phyloP scores from a whole-genome alignment of 805 yeast species.

The Yamadazyma laniorum region DNA sequence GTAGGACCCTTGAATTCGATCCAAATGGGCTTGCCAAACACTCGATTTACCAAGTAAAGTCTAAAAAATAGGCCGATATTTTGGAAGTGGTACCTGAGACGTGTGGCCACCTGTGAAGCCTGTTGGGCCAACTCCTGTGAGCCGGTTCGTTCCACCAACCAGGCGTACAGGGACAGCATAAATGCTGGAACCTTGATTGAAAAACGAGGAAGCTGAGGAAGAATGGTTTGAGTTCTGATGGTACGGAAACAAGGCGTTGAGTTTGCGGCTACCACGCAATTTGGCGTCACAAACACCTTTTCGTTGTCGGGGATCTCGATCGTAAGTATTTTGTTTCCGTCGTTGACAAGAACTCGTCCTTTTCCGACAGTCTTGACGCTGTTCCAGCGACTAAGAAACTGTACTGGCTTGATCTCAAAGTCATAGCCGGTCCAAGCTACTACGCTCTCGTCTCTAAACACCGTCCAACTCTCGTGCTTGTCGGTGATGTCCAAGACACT shows the following conservation, averaged over 20 bases:
- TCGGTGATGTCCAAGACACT: conserved; percentile 36
- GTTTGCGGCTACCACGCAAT: conserved; percentile 38
- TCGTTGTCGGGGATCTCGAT: conserved; percentile 36
- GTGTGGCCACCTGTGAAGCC: not conserved
- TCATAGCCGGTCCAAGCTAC: conserved; percentile 50
- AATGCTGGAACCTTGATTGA: not conserved
- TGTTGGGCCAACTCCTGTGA: not conserved
- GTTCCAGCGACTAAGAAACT: conserved; percentile 19
- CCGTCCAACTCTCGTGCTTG: conserved; percentile 42
- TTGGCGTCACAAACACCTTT: conserved; percentile 36
- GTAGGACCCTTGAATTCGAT: conserved; percentile 28
- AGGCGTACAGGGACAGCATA: not conserved
- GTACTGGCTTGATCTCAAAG: conserved; percentile 21
- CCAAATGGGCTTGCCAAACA: conserved; percentile 19
- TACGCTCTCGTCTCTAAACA: conserved; percentile 33
- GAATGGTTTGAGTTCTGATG: conserved; percentile 4
- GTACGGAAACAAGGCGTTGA: conserved; percentile 3
- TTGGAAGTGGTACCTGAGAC: conserved; percentile 5
- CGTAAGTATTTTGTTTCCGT: conserved; percentile 39
- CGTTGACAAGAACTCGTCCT: conserved; percentile 40
- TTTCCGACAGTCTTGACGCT: conserved; percentile 33
- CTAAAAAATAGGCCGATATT: conserved; percentile 11
- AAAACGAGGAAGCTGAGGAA: conserved; percentile 4
- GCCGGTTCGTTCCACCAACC: not conserved
- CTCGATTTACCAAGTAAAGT: conserved; percentile 13